These are phyloP conservation scores for Nothopassalora personata DNA, from an alignment of 2,329 filamentous ascomycete species.

Conservation along the genomic window DNA sequence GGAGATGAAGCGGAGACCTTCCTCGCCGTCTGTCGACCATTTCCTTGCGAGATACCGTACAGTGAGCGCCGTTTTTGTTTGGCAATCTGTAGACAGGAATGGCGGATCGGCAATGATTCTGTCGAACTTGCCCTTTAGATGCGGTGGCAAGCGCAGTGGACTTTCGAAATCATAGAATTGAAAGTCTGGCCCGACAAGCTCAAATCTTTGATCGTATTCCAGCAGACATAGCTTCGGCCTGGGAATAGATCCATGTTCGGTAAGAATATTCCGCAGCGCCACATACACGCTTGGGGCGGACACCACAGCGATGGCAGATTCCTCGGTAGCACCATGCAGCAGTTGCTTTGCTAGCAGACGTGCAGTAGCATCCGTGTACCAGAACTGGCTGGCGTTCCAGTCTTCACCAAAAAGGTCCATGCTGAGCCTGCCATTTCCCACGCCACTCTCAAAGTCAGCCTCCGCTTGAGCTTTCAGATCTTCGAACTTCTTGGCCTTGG, in stretches of 20 bases:
- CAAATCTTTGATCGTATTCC: constrained; percentile 70
- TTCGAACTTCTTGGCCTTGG: constrained; percentile 61
- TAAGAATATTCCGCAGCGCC: constrained; percentile 61
- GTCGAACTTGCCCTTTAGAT: constrained; percentile 61
- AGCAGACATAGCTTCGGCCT: constrained; percentile 60
- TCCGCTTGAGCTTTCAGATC: constrained; percentile 60
- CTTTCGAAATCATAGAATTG: constrained; percentile 67
- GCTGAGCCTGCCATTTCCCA: constrained; percentile 36
- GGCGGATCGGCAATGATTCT: constrained; percentile 72
- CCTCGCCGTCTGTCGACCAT: constrained; percentile 29
- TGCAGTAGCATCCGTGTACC: constrained; percentile 70
- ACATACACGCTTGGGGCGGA: constrained; percentile 75
- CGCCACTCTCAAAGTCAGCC: constrained; percentile 41
- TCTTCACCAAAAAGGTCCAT: constrained; percentile 74
- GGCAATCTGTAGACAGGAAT: constrained; percentile 73
- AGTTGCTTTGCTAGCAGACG: constrained; percentile 58
- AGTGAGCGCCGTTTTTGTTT: constrained; percentile 73
- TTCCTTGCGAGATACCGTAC: constrained; percentile 64
- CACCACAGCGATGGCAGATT: constrained; percentile 59
- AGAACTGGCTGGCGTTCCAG: constrained; percentile 73
- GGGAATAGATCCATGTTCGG: constrained; percentile 22
- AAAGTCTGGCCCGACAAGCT: constrained; percentile 70
- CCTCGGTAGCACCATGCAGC: constrained; percentile 54
- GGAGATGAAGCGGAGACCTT: constrained; percentile 50
- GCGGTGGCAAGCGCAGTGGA: constrained; percentile 56